A percentile compares a stretch with the other conserved stretches of the same genome.
Evolutionary conservation across 176 grass and related monocot genomes (phyloP).

Genomic region (Oryza officinalis): DNA sequence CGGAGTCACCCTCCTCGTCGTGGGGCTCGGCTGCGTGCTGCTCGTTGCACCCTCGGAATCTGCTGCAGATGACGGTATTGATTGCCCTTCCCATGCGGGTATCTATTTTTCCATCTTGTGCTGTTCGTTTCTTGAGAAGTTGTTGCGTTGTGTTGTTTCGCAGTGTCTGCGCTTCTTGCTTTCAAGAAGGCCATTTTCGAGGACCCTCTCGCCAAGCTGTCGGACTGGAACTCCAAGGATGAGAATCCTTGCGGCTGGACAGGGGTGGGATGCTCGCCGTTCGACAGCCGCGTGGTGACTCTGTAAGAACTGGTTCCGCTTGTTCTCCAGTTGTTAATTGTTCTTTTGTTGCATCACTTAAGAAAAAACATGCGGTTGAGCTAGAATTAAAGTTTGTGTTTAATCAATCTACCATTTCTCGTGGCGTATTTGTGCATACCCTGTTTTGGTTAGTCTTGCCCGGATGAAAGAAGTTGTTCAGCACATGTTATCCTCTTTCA

Average conservation of each 20-base stretch:
- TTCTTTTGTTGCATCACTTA: not conserved
- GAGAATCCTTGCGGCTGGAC: slow-evolving; percentile 62
- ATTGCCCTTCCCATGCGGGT: not conserved
- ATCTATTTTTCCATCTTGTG: not conserved
- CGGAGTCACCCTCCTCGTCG: slow-evolving; percentile 38
- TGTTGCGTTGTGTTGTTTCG: slow-evolving; percentile 3
- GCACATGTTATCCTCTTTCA: not conserved
- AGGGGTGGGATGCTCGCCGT: slow-evolving; percentile 59
- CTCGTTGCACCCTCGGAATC: slow-evolving; percentile 38
- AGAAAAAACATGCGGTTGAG: not conserved
- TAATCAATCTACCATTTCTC: not conserved
- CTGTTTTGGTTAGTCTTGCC: not conserved
- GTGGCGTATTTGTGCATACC: not conserved
- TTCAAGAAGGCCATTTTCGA: slow-evolving; percentile 71
- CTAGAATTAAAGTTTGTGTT: not conserved
- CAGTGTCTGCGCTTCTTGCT: slow-evolving; percentile 62
- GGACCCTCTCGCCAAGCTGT: slow-evolving; percentile 69
- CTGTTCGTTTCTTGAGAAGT: slow-evolving; percentile 2
- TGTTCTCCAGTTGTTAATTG: not conserved
- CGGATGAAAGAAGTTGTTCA: not conserved
- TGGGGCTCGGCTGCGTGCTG: slow-evolving; percentile 40
- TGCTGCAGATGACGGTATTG: slow-evolving; percentile 63
- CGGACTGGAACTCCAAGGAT: slow-evolving; percentile 69
- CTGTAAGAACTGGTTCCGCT: slow-evolving; percentile 55
- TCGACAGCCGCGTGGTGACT: slow-evolving; percentile 55